phyloP scores from a whole-genome alignment of 2,329 filamentous ascomycete species.

The Aspergillus aculeatus region DNA sequence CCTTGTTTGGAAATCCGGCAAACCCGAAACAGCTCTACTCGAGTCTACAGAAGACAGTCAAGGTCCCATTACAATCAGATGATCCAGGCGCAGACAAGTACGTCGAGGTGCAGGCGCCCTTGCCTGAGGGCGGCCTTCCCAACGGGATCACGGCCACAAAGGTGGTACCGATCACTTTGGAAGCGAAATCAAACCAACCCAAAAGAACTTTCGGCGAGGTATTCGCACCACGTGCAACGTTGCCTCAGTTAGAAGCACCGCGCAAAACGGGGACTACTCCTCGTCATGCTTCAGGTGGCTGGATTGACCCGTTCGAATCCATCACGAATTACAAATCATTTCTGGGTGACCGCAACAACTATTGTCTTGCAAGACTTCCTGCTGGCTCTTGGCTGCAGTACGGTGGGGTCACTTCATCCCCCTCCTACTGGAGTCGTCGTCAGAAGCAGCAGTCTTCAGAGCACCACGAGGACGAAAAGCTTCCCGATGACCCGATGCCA shows the following conservation, averaged over 20 bases:
- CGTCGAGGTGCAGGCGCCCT: conserved; percentile 47
- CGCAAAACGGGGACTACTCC: conserved; percentile 35
- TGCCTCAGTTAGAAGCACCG: conserved; percentile 43
- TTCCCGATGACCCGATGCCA: conserved; percentile 29
- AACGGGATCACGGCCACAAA: conserved; percentile 71
- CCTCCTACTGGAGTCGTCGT: conserved; percentile 39
- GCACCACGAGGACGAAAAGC: conserved; percentile 23
- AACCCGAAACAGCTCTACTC: conserved; percentile 80
- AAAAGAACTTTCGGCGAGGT: conserved; percentile 46
- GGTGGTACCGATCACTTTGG: conserved; percentile 54
- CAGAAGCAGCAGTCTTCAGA: conserved; percentile 30
- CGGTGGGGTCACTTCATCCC: conserved; percentile 37
- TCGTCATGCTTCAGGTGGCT: conserved; percentile 33
- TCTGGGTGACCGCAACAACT: conserved; percentile 40
- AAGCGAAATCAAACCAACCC: conserved; percentile 28
- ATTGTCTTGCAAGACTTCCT: conserved; percentile 41
- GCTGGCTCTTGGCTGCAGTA: conserved; percentile 47
- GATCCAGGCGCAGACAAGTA: conserved; percentile 35
- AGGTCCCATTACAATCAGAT: conserved; percentile 35
- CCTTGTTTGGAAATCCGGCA: conserved; percentile 72
- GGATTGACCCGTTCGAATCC: conserved; percentile 45
- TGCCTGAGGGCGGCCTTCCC: conserved; percentile 68
- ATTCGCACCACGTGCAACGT: conserved; percentile 41
- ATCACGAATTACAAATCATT: conserved; percentile 35
- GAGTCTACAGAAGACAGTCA: conserved; percentile 63